Evolutionary conservation across 2,329 filamentous ascomycete genomes (phyloP).

Genomic region (Talaromyces sp.): DNA sequence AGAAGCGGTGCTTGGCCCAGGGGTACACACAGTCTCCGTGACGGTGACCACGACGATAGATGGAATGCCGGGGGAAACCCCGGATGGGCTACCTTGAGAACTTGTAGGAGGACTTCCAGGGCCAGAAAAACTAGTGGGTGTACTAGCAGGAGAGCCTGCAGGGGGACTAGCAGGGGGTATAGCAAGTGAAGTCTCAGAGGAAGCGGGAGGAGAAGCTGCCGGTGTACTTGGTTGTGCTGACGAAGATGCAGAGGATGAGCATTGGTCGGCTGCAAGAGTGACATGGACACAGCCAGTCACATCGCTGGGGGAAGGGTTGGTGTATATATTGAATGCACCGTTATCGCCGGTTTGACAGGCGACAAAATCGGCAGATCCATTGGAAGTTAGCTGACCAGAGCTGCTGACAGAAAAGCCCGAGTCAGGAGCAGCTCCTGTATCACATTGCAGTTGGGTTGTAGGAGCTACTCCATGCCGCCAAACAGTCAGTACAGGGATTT

Average conservation of each 20-base stretch:
- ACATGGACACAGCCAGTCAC: constrained; percentile 36
- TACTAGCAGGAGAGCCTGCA: not conserved
- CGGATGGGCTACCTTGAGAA: not conserved
- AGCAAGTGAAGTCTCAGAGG: constrained; percentile 11
- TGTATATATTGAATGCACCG: constrained; percentile 42
- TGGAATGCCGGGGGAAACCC: not conserved
- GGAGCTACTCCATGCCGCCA: constrained; percentile 40
- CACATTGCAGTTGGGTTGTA: constrained; percentile 61
- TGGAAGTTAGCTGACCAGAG: constrained; percentile 52
- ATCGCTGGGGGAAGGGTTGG: constrained; percentile 27
- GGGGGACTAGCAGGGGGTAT: not conserved
- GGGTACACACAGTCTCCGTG: too few relatives aligned
- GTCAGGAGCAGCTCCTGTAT: constrained; percentile 50
- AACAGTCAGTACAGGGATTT: not conserved
- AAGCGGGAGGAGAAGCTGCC: constrained; percentile 14
- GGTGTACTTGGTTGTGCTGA: not conserved
- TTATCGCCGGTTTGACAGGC: constrained; percentile 55
- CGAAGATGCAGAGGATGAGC: constrained; percentile 24
- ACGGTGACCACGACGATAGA: not conserved
- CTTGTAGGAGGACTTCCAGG: not conserved
- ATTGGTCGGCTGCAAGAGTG: constrained; percentile 36
- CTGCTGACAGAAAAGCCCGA: constrained; percentile 56
- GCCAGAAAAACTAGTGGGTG: constrained; percentile 5
- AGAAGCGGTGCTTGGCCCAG: not conserved
- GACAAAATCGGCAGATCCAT: constrained; percentile 54